phyloP scores from a whole-genome alignment of 768 basidiomycete genomes.

The Lactifluus volemus region DNA sequence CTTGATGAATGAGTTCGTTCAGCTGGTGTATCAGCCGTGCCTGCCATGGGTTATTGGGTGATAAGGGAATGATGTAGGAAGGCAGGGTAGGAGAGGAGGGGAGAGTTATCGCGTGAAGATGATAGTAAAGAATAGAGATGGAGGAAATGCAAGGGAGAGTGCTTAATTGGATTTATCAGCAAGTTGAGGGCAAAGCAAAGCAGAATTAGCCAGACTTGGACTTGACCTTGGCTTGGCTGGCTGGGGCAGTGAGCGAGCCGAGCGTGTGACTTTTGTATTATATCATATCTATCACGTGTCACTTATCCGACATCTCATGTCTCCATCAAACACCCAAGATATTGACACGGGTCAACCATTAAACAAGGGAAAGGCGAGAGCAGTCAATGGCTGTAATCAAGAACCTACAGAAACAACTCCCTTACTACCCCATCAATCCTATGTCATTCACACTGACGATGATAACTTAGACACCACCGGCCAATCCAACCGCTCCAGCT shows the following conservation, averaged over 20 bases:
- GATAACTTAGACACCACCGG: conserved; percentile 18
- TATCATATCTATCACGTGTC: neutral
- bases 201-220: too few relatives aligned
- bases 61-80: neutral
- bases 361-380: conserved; percentile 52
- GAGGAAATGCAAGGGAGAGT: neutral
- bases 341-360: neutral
- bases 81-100: too few relatives aligned
- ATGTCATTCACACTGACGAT: conserved; percentile 22
- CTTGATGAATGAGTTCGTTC: conserved; percentile 4
- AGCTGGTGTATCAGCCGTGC: neutral
- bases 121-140: neutral
- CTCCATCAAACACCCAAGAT: neutral
- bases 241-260: neutral
- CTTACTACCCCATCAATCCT: conserved; percentile 37
- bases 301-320: neutral
- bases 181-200: too few relatives aligned
- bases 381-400: conserved; percentile 22
- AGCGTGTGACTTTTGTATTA: neutral
- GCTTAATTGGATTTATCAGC: neutral
- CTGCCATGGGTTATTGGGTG: neutral
- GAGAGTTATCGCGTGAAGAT: neutral
- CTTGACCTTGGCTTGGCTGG: too few relatives aligned
- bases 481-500: conserved; percentile 22
- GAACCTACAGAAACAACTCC: conserved; percentile 45